Evolutionary conservation across 345 rosid species (phyloP).

Genomic region (Barbarea vulgaris): DNA sequence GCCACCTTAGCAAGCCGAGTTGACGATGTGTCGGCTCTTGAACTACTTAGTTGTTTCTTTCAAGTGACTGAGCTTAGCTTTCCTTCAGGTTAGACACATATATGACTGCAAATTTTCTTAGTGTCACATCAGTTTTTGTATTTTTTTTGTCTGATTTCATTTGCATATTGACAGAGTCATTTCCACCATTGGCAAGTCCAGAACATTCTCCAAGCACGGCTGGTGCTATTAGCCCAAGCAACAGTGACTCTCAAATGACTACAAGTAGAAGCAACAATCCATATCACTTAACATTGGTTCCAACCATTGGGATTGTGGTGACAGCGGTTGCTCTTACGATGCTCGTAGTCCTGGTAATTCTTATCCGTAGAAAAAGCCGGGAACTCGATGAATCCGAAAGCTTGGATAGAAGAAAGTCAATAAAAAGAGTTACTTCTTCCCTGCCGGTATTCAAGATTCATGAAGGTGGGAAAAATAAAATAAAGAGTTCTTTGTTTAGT

Average conservation of each 20-base stretch:
- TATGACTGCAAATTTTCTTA: not conserved
- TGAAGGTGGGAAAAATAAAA: conserved; percentile 50
- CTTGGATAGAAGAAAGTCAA: conserved; percentile 51
- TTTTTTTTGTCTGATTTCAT: conserved; percentile 3
- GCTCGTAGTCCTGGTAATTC: conserved; percentile 65
- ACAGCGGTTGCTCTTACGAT: conserved; percentile 61
- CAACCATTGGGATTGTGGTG: conserved; percentile 68
- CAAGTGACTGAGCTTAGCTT: conserved; percentile 65
- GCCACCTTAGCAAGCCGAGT: conserved; percentile 74
- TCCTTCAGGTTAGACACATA: conserved; percentile 51
- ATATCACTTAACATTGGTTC: conserved; percentile 68
- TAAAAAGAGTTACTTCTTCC: conserved; percentile 56
- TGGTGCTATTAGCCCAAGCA: conserved; percentile 68
- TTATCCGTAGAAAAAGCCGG: conserved; percentile 65
- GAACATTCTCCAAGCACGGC: conserved; percentile 57
- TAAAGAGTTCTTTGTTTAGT: not conserved
- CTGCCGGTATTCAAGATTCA: conserved; percentile 60
- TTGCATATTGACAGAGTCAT: conserved; percentile 44
- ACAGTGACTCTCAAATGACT: conserved; percentile 42
- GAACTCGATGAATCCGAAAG: conserved; percentile 63
- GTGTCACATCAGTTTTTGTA: not conserved
- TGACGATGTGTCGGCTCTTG: conserved; percentile 56
- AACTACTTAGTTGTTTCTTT: conserved; percentile 83
- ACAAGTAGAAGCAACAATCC: conserved; percentile 50
- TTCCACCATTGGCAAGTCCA: conserved; percentile 53